Conservation (phyloP, 2,329 filamentous ascomycete species). For the Aspergillus hiratsukae region DNA sequence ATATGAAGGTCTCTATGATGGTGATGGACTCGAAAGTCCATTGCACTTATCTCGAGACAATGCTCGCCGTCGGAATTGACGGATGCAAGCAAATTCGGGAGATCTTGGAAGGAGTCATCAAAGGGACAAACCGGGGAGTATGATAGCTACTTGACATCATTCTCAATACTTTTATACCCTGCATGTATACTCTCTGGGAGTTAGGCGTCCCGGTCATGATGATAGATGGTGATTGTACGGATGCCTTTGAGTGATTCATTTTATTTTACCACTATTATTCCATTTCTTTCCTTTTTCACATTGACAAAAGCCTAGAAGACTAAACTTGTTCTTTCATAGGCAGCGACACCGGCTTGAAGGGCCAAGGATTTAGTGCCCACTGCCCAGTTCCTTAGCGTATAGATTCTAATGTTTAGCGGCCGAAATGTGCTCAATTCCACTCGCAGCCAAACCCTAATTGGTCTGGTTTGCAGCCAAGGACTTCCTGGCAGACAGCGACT, state of each 20-base stretch:
- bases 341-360: too few species aligned
- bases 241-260: background rate
- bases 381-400: too few species aligned
- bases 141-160: conserved; percentile 10
- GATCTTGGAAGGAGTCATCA: conserved; percentile 76
- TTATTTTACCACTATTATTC: background rate
- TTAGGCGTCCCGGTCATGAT: conserved; percentile 2
- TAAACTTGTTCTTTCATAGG: too few species aligned
- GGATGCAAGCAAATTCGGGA: conserved; percentile 81
- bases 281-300: background rate
- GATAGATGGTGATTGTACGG: background rate
- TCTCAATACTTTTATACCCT: background rate
- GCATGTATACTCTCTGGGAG: conserved; percentile 8
- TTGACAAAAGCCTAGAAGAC: background rate
- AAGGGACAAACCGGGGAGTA: conserved; percentile 40
- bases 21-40: conserved; percentile 89
- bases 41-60: conserved; percentile 72
- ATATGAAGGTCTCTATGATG: conserved; percentile 65
- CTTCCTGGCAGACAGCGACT: background rate
- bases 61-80: conserved; percentile 88
- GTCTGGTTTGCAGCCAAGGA: background rate
- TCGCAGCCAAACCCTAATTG: background rate
- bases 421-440: conserved; percentile 12
- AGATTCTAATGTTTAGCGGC: background rate
- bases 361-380: too few species aligned